Conservation (phyloP, 192 early-diverging fungal genomes). For the Gryganskiella cystojenkinii region DNA sequence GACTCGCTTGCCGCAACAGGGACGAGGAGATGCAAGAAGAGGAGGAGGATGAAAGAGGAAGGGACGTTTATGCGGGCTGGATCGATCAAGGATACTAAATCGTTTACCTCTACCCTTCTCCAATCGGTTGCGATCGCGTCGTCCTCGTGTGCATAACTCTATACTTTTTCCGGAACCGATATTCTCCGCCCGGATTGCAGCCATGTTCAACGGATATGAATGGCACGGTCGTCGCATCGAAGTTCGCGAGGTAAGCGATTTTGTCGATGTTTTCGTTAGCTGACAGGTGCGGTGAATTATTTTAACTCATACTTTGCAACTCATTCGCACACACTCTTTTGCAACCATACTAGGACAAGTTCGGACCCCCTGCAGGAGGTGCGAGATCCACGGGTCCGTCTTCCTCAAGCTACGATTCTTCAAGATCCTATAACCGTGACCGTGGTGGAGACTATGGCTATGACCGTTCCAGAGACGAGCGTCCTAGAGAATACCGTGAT, state of each 20-base stretch:
- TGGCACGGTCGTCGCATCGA: constrained; percentile 78
- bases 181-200: constrained; percentile 56
- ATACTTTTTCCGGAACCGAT: constrained; percentile 14
- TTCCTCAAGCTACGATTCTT: constrained; percentile 15
- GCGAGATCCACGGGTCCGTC: neutral
- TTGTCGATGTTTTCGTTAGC: constrained; percentile 14
- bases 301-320: neutral
- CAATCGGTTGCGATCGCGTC: neutral
- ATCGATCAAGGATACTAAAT: constrained; percentile 2
- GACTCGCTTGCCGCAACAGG: too few relatives aligned
- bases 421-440: constrained; percentile 2
- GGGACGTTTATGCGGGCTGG: neutral
- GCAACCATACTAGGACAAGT: constrained; percentile 17
- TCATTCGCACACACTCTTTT: neutral
- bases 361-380: constrained; percentile 12
- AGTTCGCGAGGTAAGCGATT: constrained; percentile 76
- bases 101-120: neutral
- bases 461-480: constrained; percentile 7
- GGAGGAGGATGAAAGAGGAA: too few relatives aligned
- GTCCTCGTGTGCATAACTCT: too few relatives aligned
- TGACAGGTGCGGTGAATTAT: too few relatives aligned
- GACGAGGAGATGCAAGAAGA: too few relatives aligned
- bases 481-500: constrained; percentile 7
- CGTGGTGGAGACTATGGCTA: constrained; percentile 19
- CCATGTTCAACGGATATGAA: constrained; percentile 82